phyloP scores from a whole-genome alignment of 192 early-diverging fungal genomes.

The Entomortierella lignicola region DNA sequence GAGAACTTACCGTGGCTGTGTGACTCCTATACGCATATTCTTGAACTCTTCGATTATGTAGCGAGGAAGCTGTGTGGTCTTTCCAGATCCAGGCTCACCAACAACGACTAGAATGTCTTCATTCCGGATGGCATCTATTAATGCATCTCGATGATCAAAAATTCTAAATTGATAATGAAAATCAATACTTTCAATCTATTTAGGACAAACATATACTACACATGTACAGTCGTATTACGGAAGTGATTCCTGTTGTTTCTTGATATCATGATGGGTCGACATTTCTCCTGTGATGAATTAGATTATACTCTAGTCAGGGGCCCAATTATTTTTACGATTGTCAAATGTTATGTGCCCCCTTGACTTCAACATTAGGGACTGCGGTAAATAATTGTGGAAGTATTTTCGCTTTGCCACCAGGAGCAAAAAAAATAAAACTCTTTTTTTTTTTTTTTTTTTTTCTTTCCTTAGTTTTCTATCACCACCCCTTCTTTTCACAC shows the following conservation, averaged over 20 bases:
- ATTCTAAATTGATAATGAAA: conserved; percentile 35
- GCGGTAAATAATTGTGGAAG: too few relatives aligned
- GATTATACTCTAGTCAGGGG: too few relatives aligned
- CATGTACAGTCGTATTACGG: conserved; percentile 21
- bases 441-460: background rate
- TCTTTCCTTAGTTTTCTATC: conserved; percentile 1
- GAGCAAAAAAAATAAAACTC: too few relatives aligned
- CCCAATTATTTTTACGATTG: too few relatives aligned
- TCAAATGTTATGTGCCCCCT: too few relatives aligned
- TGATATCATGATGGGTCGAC: conserved; percentile 22
- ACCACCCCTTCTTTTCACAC: background rate
- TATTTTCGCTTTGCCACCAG: too few relatives aligned
- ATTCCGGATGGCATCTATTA: conserved; percentile 87
- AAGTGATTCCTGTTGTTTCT: conserved; percentile 36
- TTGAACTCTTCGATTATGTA: conserved; percentile 72
- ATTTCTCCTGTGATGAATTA: background rate
- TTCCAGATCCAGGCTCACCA: conserved; percentile 93
- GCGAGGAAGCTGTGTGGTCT: conserved; percentile 91
- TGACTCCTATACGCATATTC: conserved; percentile 68
- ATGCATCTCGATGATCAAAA: conserved; percentile 39
- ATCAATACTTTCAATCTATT: background rate
- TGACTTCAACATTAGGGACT: too few relatives aligned
- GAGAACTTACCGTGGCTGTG: conserved; percentile 74
- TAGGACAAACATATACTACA: background rate
- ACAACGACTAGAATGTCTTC: conserved; percentile 90